Percentiles rank a stretch among this genome's conserved stretches.
Evolutionary conservation across 2,329 filamentous ascomycete genomes (phyloP).

Genomic region (Fusarium udum): DNA sequence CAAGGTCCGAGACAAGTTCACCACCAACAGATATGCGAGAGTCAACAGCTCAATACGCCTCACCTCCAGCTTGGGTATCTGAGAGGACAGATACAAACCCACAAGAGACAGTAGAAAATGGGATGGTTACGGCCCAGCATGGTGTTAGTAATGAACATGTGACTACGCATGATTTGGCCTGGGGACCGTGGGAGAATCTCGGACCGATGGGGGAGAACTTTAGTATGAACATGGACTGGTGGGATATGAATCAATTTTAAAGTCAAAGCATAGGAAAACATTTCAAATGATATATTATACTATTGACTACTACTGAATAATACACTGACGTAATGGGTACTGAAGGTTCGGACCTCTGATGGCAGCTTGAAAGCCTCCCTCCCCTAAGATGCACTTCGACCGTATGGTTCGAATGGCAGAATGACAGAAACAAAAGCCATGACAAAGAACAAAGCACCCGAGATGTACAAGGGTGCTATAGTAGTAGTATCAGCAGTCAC

Average conservation of each 20-base stretch:
- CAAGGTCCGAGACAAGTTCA: neutral
- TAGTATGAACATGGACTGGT: conserved; percentile 19
- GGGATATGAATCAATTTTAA: conserved; percentile 25
- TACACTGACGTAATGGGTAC: neutral
- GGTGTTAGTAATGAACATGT: neutral
- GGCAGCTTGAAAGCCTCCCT: accelerated
- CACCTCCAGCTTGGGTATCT: conserved; percentile 19
- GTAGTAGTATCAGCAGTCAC: conserved; percentile 68
- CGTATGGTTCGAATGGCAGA: conserved; percentile 74
- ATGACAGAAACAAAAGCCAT: conserved; percentile 65
- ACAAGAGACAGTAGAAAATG: neutral
- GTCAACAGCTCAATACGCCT: conserved; percentile 31
- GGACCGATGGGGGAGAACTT: neutral
- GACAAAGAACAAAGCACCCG: conserved; percentile 68
- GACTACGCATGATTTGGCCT: conserved; percentile 3
- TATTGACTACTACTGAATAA: too few relatives aligned
- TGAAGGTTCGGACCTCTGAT: accelerated
- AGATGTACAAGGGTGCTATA: conserved; percentile 71
- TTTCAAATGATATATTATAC: accelerated
- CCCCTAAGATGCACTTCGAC: conserved; percentile 27
- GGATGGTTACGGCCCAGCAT: accelerated
- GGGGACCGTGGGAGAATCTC: conserved; percentile 34
- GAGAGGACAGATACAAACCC: neutral
- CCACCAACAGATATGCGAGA: conserved; percentile 22
- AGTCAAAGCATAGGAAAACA: accelerated